Conservation (phyloP, 352 stramenopile genomes). For the Phytophthora colocasiae region DNA sequence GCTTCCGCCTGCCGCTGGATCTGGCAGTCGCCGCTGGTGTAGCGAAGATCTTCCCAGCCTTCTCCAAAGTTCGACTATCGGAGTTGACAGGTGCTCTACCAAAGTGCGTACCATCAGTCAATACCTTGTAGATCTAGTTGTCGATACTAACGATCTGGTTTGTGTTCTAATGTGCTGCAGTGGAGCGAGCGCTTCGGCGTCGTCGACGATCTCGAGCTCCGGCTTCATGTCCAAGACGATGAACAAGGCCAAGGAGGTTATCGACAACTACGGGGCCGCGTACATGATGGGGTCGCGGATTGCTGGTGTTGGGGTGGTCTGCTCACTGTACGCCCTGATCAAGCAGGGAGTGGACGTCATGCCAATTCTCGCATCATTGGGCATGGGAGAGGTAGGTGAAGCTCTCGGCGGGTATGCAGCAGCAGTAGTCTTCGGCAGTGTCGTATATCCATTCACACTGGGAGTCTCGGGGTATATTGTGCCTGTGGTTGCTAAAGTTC, state of each 20-base stretch:
- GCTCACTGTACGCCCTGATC: constrained; percentile 75
- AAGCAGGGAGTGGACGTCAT: constrained; percentile 87
- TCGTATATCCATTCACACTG: constrained; percentile 84
- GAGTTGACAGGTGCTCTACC: constrained; percentile 67
- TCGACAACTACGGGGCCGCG: constrained; percentile 88
- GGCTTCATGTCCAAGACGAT: constrained; percentile 69
- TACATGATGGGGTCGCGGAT: constrained; percentile 92
- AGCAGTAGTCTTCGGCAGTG: constrained; percentile 78
- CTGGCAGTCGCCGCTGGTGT: constrained; percentile 72
- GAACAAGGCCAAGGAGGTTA: constrained; percentile 72
- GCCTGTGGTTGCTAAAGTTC: constrained; percentile 69
- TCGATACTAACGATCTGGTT: background rate
- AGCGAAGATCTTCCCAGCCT: constrained; percentile 71
- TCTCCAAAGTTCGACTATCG: constrained; percentile 76
- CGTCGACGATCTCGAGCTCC: constrained; percentile 19
- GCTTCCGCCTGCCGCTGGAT: constrained; percentile 81
- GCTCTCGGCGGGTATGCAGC: constrained; percentile 80
- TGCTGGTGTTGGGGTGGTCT: constrained; percentile 79
- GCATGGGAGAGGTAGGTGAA: constrained; percentile 74
- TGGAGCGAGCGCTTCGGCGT: constrained; percentile 21
- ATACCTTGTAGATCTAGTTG: too few relatives aligned
- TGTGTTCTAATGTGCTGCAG: constrained; percentile 25
- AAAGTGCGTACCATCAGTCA: constrained; percentile 39
- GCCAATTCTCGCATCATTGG: constrained; percentile 74
- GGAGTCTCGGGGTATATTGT: constrained; percentile 79